phyloP scores from a whole-genome alignment of 345 rosid species.

The Hibiscus tridactylites region DNA sequence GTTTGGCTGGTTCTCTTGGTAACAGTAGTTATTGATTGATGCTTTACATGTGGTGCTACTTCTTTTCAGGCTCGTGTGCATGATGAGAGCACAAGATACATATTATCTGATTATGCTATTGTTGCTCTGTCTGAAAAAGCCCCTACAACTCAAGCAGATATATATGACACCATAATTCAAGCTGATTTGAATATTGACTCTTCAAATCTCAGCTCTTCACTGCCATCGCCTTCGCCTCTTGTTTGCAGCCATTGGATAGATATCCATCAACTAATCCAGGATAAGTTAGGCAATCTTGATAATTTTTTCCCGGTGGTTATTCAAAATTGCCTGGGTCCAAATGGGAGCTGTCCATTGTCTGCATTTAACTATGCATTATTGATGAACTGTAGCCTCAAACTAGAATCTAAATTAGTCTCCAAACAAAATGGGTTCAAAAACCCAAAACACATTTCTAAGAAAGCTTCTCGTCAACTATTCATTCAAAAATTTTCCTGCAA shows the following conservation, averaged over 20 bases:
- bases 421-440: conserved; percentile 47
- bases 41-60: conserved; percentile 11
- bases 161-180: conserved; percentile 40
- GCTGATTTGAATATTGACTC: conserved; percentile 51
- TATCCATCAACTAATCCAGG: conserved; percentile 33
- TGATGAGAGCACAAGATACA: conserved; percentile 84
- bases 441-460: conserved; percentile 47
- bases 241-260: conserved; percentile 68
- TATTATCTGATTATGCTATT: conserved; percentile 76
- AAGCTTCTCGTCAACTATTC: conserved; percentile 71
- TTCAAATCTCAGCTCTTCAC: conserved; percentile 30
- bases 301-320: conserved; percentile 40
- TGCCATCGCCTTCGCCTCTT: conserved; percentile 52
- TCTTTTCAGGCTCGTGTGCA: conserved; percentile 78
- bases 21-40: conserved; percentile 3
- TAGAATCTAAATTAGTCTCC: conserved; percentile 26
- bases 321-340: conserved; percentile 61
- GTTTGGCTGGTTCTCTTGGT: neutral
- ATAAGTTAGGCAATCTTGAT: conserved; percentile 34
- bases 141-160: conserved; percentile 37
- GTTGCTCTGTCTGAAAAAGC: conserved; percentile 48
- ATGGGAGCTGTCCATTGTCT: conserved; percentile 70
- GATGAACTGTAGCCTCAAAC: conserved; percentile 40
- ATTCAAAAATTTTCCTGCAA: conserved; percentile 94
- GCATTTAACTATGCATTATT: conserved; percentile 58